These are phyloP conservation scores for Bryum argenteum DNA, from an alignment of 225 moss, liverwort and hornwort species.

Conservation along the genomic window DNA sequence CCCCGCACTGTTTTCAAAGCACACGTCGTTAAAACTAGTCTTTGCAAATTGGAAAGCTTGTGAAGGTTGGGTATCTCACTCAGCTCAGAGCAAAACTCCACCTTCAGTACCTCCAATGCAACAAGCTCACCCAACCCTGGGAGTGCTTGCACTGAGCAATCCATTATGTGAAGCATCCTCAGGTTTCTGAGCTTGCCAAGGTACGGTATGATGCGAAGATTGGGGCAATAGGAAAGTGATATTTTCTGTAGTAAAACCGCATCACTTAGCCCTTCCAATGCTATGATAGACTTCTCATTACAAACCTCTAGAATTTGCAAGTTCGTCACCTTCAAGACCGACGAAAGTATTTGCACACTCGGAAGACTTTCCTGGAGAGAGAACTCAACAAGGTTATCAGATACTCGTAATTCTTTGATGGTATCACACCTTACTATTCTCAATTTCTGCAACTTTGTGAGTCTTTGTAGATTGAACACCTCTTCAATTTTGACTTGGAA, in stretches of 20 bases:
- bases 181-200: conserved; percentile 13
- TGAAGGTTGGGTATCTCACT: conserved; percentile 3
- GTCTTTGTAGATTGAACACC: conserved; percentile 11
- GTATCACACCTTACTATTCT: neutral
- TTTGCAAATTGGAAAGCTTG: conserved; percentile 13
- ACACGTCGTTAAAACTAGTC: conserved; percentile 3
- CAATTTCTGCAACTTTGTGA: conserved; percentile 18
- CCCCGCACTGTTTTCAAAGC: neutral
- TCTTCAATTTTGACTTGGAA: conserved; percentile 12
- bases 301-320: conserved; percentile 2
- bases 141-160: neutral
- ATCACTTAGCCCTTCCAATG: conserved; percentile 9
- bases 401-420: conserved; percentile 9
- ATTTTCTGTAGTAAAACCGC: conserved; percentile 2
- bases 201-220: conserved; percentile 5
- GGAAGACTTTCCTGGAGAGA: too few relatives aligned
- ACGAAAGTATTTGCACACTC: neutral
- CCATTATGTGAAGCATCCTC: conserved; percentile 3
- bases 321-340: neutral
- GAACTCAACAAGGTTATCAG: neutral
- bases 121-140: conserved; percentile 15
- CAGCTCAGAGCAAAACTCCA: conserved; percentile 3
- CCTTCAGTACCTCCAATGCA: neutral
- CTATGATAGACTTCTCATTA: neutral
- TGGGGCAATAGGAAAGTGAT: conserved; percentile 1